A percentile compares a stretch with the other conserved stretches of the same genome.
Conservation (phyloP, 2,329 filamentous ascomycete species). For the Curvularia sp. region DNA sequence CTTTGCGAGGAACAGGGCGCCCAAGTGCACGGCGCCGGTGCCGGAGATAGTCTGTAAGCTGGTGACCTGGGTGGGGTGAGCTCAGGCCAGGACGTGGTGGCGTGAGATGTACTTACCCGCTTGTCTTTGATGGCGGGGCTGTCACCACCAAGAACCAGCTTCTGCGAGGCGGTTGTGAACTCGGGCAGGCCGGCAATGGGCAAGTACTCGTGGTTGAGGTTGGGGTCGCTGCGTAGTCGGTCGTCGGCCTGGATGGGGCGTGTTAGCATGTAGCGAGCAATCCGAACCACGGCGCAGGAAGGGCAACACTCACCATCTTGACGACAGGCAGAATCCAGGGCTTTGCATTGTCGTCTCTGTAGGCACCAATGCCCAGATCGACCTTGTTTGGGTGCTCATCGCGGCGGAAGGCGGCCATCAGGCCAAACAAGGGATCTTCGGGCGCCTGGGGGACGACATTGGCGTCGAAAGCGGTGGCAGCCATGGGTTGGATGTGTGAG, state of each 20-base stretch:
- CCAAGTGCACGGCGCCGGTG: slow-evolving; percentile 92
- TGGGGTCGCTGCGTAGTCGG: slow-evolving; percentile 83
- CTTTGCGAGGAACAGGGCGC: slow-evolving; percentile 89
- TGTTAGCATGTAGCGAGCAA: slow-evolving; percentile 5
- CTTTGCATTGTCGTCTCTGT: slow-evolving; percentile 93
- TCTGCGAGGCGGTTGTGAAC: slow-evolving; percentile 89
- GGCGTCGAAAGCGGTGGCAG: slow-evolving; percentile 74
- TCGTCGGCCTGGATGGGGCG: slow-evolving; percentile 77
- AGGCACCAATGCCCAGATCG: slow-evolving; percentile 93
- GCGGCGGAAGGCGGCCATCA: slow-evolving; percentile 86
- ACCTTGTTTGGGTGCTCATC: slow-evolving; percentile 82
- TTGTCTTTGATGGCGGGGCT: slow-evolving; percentile 85
- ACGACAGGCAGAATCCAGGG: slow-evolving; percentile 97
- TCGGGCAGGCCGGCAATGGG: slow-evolving; percentile 87
- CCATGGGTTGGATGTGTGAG: slow-evolving; percentile 72
- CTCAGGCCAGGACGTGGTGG: slow-evolving; percentile 33
- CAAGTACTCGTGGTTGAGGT: slow-evolving; percentile 97
- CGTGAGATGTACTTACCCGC: slow-evolving; percentile 61
- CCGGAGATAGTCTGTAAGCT: slow-evolving; percentile 96
- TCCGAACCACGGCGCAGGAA: too few relatives aligned
- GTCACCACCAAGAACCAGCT: slow-evolving; percentile 81
- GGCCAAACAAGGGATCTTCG: slow-evolving; percentile 91
- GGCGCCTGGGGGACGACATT: slow-evolving; percentile 86
- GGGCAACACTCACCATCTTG: slow-evolving; percentile 75
- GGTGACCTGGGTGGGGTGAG: slow-evolving; percentile 60